phyloP scores from a whole-genome alignment of 192 early-diverging fungal species.

The Borealophlyctis nickersoniae region DNA sequence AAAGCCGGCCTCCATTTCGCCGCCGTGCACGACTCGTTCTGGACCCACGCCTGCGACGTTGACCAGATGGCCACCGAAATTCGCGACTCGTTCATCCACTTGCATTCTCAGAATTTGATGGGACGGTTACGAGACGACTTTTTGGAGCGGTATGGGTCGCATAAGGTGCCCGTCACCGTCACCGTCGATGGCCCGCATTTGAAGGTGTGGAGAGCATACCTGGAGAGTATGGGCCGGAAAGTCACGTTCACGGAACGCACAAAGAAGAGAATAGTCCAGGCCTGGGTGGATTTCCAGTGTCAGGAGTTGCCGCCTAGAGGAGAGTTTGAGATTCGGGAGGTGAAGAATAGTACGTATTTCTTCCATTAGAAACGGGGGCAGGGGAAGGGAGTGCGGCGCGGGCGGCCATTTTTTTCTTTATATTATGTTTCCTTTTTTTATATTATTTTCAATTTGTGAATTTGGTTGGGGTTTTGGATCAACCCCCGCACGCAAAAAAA shows the following conservation, averaged over 20 bases:
- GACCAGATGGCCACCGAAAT: slow-evolving; percentile 80
- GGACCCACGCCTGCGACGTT: slow-evolving; percentile 93
- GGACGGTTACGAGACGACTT: slow-evolving; percentile 78
- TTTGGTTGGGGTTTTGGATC: too few species aligned
- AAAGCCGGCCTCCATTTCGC: slow-evolving; percentile 79
- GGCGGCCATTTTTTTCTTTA: too few species aligned
- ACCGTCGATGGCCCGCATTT: slow-evolving; percentile 34
- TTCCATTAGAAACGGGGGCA: slow-evolving; percentile 69
- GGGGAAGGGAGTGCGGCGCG: too few species aligned
- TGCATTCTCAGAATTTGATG: slow-evolving; percentile 86
- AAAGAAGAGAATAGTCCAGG: slow-evolving; percentile 13
- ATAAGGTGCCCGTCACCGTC: slow-evolving; percentile 61
- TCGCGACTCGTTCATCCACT: slow-evolving; percentile 82
- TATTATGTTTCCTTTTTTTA: too few species aligned
- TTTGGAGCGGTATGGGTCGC: slow-evolving; percentile 68
- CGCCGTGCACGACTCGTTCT: slow-evolving; percentile 96
- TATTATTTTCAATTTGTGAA: too few species aligned
- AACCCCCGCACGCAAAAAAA: too few species aligned
- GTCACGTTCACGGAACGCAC: slow-evolving; percentile 1
- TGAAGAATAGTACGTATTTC: slow-evolving; percentile 83
- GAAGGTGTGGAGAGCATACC: slow-evolving; percentile 20
- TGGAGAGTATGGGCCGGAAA: slow-evolving; percentile 16
- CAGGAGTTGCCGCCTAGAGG: slow-evolving; percentile 75
- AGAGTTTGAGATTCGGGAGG: slow-evolving; percentile 78
- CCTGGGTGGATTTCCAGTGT: slow-evolving; percentile 67